Conservation (phyloP, 2,329 filamentous ascomycete genomes). For the Phyllosticta paracitricarpa region DNA sequence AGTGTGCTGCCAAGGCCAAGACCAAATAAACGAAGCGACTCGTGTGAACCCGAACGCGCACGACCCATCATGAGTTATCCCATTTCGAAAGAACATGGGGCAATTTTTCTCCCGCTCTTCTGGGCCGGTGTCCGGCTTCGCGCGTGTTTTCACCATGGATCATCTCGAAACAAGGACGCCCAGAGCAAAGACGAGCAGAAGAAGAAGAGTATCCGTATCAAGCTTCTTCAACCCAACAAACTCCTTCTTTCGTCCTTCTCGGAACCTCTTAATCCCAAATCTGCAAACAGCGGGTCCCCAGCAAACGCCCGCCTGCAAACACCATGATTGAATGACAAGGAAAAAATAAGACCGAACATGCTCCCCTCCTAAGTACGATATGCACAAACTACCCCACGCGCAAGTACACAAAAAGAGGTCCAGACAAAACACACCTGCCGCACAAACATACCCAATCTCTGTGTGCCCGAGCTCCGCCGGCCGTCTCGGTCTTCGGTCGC, state of each 20-base stretch:
- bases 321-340: background rate
- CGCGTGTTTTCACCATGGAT: background rate
- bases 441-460: no score
- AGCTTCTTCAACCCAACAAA: no score
- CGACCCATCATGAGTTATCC: background rate
- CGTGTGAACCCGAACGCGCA: background rate
- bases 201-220: no score
- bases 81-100: background rate
- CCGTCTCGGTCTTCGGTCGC: background rate
- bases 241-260: no score
- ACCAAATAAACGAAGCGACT: background rate
- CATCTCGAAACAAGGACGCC: no score
- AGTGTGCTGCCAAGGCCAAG: background rate
- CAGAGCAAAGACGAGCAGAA: no score
- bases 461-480: background rate
- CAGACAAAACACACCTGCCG: no score
- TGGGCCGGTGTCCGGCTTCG: background rate
- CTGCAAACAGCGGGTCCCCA: background rate
- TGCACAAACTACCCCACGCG: background rate
- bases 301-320: background rate
- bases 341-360: background rate
- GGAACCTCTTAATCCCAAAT: no score
- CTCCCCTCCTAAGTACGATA: background rate
- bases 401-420: no score
- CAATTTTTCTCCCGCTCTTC: background rate